phyloP scores from a whole-genome alignment of 495 filamentous ascomycete genomes.

The Haplographium delicatum region DNA sequence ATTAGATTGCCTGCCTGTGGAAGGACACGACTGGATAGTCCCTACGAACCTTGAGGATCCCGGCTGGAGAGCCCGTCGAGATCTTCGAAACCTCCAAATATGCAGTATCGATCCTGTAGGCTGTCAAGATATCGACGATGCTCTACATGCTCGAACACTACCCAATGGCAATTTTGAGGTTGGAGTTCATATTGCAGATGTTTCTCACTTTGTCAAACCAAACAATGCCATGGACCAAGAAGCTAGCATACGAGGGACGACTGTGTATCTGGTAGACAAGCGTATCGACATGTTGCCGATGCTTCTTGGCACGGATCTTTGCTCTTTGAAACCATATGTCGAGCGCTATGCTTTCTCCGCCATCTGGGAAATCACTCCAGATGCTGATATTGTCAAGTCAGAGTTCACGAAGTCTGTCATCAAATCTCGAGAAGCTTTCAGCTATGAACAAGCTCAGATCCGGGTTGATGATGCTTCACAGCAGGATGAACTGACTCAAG shows the following conservation, averaged over 20 bases:
- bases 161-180: slow-evolving; percentile 95
- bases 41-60: slow-evolving; percentile 68
- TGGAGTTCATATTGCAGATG: slow-evolving; percentile 98
- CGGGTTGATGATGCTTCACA: slow-evolving; percentile 84
- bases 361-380: slow-evolving; percentile 83
- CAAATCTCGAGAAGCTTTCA: slow-evolving; percentile 94
- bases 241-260: slow-evolving; percentile 88
- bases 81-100: slow-evolving; percentile 79
- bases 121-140: slow-evolving; percentile 98
- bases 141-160: slow-evolving; percentile 76
- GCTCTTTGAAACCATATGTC: slow-evolving; percentile 94
- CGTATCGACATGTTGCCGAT: slow-evolving; percentile 98
- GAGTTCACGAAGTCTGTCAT: slow-evolving; percentile 97
- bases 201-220: slow-evolving; percentile 96
- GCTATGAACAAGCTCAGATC: slow-evolving; percentile 91
- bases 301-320: slow-evolving; percentile 91
- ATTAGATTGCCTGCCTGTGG: slow-evolving; percentile 81
- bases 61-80: slow-evolving; percentile 78
- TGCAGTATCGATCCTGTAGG: slow-evolving; percentile 97
- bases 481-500: slow-evolving; percentile 80
- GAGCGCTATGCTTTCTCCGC: slow-evolving; percentile 96
- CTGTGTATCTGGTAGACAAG: slow-evolving; percentile 97
- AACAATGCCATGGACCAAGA: slow-evolving; percentile 96
- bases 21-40: slow-evolving; percentile 94
- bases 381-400: slow-evolving; percentile 76